phyloP scores from a whole-genome alignment of 148 eudicot genomes.

The Rhododendron kiyosumense region DNA sequence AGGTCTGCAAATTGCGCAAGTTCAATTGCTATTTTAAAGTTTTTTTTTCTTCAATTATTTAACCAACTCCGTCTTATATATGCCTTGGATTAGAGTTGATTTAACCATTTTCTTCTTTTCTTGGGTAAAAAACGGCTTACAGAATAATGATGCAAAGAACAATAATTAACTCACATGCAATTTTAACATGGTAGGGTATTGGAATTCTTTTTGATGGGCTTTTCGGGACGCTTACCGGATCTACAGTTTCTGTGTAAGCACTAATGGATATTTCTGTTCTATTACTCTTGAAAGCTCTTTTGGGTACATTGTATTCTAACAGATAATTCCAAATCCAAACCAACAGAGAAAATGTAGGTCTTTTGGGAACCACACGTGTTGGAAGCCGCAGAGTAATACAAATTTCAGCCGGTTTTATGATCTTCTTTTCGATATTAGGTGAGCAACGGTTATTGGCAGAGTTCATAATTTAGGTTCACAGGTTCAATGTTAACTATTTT shows the following conservation, averaged over 20 bases:
- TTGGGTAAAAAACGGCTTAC: neutral
- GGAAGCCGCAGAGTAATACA: constrained; percentile 97
- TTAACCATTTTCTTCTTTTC: neutral
- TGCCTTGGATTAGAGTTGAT: neutral
- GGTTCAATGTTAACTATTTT: neutral
- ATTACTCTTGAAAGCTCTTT: neutral
- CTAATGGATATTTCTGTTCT: neutral
- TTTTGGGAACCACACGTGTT: constrained; percentile 91
- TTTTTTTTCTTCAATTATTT: neutral
- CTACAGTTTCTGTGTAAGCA: constrained; percentile 85
- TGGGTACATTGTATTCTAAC: neutral
- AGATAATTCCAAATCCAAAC: constrained; percentile 14
- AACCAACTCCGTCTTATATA: neutral
- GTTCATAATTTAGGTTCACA: neutral
- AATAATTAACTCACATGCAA: neutral
- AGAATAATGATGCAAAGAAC: neutral
- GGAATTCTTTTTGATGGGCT: constrained; percentile 87
- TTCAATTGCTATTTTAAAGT: neutral
- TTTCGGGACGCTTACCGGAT: constrained; percentile 92
- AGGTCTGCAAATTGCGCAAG: constrained; percentile 40
- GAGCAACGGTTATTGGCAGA: neutral
- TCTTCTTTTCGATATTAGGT: constrained; percentile 85
- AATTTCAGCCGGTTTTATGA: constrained; percentile 98
- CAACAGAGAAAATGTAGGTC: constrained; percentile 89
- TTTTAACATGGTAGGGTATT: constrained; percentile 49